Evolutionary conservation across 805 yeast species (phyloP).

Genomic region (Jamesozyma gamospora): DNA sequence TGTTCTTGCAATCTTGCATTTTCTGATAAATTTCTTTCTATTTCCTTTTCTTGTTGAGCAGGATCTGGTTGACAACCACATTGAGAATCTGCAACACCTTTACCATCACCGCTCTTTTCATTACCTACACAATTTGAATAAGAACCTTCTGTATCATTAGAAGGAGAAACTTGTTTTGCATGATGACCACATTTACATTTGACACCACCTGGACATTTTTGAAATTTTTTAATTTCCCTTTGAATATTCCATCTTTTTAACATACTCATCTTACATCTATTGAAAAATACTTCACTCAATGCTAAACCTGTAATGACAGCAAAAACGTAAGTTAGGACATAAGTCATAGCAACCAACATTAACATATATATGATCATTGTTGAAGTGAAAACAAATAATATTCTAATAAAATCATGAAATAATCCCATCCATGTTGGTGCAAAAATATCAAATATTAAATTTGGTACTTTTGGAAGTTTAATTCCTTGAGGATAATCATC

Average conservation of each 20-base stretch:
- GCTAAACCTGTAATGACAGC: slow-evolving; percentile 64
- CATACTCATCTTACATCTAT: slow-evolving; percentile 34
- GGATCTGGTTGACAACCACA: slow-evolving; percentile 11
- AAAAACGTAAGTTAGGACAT: slow-evolving; percentile 55
- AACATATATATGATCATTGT: slow-evolving; percentile 61
- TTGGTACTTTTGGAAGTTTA: slow-evolving; percentile 24
- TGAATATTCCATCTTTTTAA: slow-evolving; percentile 27
- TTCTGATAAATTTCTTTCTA: slow-evolving; percentile 20
- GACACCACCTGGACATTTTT: slow-evolving; percentile 22
- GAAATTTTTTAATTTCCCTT: slow-evolving; percentile 19
- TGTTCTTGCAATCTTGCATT: slow-evolving; percentile 22
- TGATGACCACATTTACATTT: slow-evolving; percentile 25
- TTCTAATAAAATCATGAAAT: slow-evolving; percentile 42
- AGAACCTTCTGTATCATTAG: neutral
- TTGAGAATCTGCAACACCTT: neutral
- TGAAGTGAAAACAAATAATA: slow-evolving; percentile 46
- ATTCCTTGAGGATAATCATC: slow-evolving; percentile 10
- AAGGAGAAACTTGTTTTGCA: neutral
- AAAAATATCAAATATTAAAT: slow-evolving; percentile 20
- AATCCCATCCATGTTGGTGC: slow-evolving; percentile 23
- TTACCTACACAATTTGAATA: neutral
- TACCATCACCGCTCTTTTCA: neutral
- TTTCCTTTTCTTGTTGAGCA: slow-evolving; percentile 12
- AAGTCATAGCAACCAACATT: slow-evolving; percentile 75
- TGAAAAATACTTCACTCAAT: slow-evolving; percentile 60